Conservation (phyloP, 805 yeast genomes). For the Huiozyma sinensis region DNA sequence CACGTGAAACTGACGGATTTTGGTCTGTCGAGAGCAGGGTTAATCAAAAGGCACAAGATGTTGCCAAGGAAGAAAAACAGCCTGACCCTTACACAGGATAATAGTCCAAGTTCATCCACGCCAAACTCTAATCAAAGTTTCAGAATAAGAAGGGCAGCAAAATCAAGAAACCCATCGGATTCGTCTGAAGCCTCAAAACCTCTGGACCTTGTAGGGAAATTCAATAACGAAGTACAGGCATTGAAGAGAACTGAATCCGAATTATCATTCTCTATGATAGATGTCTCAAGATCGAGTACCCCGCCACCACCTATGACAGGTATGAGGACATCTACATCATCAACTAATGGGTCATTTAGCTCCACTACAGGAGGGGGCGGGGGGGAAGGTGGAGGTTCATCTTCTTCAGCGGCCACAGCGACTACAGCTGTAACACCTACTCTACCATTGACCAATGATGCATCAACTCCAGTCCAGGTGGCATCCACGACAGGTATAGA, state of each 20-base stretch:
- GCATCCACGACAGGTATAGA: not conserved
- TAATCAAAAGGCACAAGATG: conserved; percentile 64
- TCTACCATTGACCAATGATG: not conserved
- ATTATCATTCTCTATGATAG: conserved; percentile 19
- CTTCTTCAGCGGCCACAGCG: conserved; percentile 16
- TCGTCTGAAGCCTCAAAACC: conserved; percentile 2
- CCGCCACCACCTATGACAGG: conserved; percentile 14
- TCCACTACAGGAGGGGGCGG: too few relatives aligned
- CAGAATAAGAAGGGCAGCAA: conserved; percentile 1
- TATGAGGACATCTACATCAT: not conserved
- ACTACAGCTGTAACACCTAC: not conserved
- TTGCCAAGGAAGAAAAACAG: conserved; percentile 5
- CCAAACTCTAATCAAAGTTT: conserved; percentile 2
- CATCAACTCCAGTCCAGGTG: not conserved
- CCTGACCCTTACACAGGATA: not conserved
- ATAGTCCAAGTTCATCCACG: conserved; percentile 1
- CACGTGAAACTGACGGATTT: conserved; percentile 91
- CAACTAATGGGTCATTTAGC: too few relatives aligned
- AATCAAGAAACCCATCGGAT: conserved; percentile 1
- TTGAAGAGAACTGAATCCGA: conserved; percentile 24
- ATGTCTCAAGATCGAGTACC: conserved; percentile 21
- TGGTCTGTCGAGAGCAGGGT: conserved; percentile 85
- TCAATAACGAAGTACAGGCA: conserved; percentile 3
- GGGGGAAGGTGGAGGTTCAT: not conserved
- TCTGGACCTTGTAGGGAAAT: conserved; percentile 1